Percentiles rank a stretch among this genome's conserved stretches.
phyloP scores from a whole-genome alignment of 805 yeast genomes.

The Komagataella phaffii region DNA sequence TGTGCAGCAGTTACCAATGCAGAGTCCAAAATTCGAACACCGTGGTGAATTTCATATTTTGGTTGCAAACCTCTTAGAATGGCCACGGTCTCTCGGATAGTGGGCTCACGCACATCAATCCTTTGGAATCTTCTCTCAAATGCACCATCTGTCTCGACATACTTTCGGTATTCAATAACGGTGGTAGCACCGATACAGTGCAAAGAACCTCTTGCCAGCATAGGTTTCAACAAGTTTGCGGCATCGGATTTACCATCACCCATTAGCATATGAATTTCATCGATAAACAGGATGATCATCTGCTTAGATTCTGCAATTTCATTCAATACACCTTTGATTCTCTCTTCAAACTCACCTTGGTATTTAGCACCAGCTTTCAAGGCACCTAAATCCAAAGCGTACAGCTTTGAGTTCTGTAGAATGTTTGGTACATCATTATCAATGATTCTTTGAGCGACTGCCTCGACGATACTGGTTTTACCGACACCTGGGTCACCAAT shows the following conservation, averaged over 20 bases:
- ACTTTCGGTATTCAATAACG: conserved; percentile 82
- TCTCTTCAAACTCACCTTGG: conserved; percentile 97
- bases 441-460: conserved; percentile 93
- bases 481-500: conserved; percentile 99
- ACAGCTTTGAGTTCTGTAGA: conserved; percentile 66
- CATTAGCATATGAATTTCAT: conserved; percentile 98
- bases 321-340: conserved; percentile 90
- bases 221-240: conserved; percentile 92
- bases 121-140: conserved; percentile 97
- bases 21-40: conserved; percentile 89
- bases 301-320: conserved; percentile 84
- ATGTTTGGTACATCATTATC: conserved; percentile 93
- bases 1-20: conserved; percentile 93
- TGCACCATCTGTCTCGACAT: conserved; percentile 94
- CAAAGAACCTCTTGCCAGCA: conserved; percentile 89
- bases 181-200: conserved; percentile 99
- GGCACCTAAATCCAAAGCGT: conserved; percentile 89
- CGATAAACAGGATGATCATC: conserved; percentile 83
- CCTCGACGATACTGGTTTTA: conserved; percentile 95
- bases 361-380: conserved; percentile 97
- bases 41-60: conserved; percentile 93
- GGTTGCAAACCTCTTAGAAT: conserved; percentile 92
- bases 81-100: conserved; percentile 86
- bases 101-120: conserved; percentile 91
- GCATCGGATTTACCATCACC: conserved; percentile 98